Base-by-base conservation (phyloP, 2,329 filamentous ascomycete genomes). In the Cyclaneusma minus region DNA sequence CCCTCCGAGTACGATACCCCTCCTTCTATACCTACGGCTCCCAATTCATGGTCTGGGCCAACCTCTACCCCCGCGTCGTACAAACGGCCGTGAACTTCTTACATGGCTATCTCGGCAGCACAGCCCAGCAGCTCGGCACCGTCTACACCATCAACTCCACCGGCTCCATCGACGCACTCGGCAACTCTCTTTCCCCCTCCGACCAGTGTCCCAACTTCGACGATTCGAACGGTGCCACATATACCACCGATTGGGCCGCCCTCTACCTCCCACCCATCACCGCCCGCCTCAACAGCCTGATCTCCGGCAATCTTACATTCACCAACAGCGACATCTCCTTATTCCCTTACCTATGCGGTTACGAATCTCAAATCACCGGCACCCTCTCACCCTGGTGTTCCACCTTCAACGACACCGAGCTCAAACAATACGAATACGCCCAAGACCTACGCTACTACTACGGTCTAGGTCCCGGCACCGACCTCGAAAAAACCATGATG, bases 361-460 rank as follows among this genome's bases (percentile, higher is more conserved):
- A 75, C 32, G 74, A 81, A 39, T 69, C 63, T 3, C 73, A 79
- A 39, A 76, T 79, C 35, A 68, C 58, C 0, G 72, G 73, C 2
- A 51, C 49, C 2, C 45, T 66, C 4, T 75, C 68, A 4, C 66
- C 70, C 0, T 78, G 67, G 54, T 79, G 74, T 42, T 52, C 54
- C 26, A 54, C 74, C 10, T 71, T 76, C 38, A 70, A 62, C 3
- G 54, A 72, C 17, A 53, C 66, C 3, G 74, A 80, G 44, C 56
- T 75, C 29, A 52, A 61, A 16, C 50, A 64, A 36, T 79, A 78
- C 36, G 70, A 78, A 39, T 80, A 79, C 43, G 56, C 60, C 2
- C 70, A 79, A 35, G 73, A 79, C 39, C 49, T 80, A 20, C 62
- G 70, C 16, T 80, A 80, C 47, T 77, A 68, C 49, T 76, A 78